Conservation (phyloP, 169 alveolate species). For the Nephromyces sp. region DNA sequence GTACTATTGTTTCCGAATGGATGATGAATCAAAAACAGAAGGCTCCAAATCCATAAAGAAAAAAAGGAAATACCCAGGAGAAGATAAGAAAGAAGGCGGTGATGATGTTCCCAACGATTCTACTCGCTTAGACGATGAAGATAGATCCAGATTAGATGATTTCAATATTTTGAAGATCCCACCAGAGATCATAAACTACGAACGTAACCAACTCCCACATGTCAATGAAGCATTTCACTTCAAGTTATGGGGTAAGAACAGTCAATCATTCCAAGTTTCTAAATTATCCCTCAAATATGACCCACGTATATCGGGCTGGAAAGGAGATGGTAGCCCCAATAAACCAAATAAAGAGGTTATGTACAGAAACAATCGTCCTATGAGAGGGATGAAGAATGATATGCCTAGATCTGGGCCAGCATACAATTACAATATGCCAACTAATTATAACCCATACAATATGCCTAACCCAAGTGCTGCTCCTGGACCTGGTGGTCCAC, state of each 20-base stretch:
- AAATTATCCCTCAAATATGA: conserved; percentile 39
- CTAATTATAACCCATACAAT: no score
- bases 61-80: no score
- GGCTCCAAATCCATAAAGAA: no score
- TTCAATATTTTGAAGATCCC: conserved; percentile 44
- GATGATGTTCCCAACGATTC: background rate
- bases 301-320: conserved; percentile 46
- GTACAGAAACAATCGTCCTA: no score
- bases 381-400: no score
- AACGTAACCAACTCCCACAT: conserved; percentile 40
- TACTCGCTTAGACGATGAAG: background rate
- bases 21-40: background rate
- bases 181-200: conserved; percentile 34
- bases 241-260: conserved; percentile 32
- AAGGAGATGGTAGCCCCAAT: conserved; percentile 28
- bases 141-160: conserved; percentile 25
- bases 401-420: no score
- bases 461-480: no score
- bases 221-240: conserved; percentile 43
- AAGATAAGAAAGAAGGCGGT: background rate
- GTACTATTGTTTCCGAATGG: background rate
- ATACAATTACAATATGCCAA: no score
- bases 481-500: no score
- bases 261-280: conserved; percentile 30
- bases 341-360: no score